A percentile compares a stretch with the other conserved stretches of the same genome.
Conservation (phyloP, 352 stramenopile genomes). For the Lagenidium sp. region DNA sequence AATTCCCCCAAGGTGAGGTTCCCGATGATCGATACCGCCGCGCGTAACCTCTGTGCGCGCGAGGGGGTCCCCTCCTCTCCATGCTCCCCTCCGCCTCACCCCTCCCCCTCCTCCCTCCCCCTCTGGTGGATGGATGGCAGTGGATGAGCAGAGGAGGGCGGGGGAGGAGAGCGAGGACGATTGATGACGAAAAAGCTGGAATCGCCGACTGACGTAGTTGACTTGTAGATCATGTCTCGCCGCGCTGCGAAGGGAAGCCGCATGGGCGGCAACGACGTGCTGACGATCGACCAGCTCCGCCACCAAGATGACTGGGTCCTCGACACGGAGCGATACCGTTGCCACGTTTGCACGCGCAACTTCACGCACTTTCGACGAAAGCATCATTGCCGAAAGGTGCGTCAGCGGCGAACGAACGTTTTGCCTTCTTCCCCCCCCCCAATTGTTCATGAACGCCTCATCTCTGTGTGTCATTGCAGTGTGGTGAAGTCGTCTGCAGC, state of each 20-base stretch:
- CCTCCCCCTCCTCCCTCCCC: not conserved
- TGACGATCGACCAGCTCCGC: constrained; percentile 82
- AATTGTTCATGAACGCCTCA: not conserved
- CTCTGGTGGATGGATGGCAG: not conserved
- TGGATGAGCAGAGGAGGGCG: too few relatives aligned
- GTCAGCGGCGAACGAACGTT: too few relatives aligned
- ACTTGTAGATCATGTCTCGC: constrained; percentile 48
- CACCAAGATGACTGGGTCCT: constrained; percentile 87
- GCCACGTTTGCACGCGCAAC: constrained; percentile 84
- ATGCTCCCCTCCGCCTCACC: not conserved
- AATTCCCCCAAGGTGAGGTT: too few relatives aligned
- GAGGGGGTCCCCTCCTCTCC: not conserved
- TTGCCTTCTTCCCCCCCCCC: not conserved
- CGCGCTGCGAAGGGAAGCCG: constrained; percentile 57
- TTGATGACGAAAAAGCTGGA: too few relatives aligned
- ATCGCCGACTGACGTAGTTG: constrained; percentile 6
- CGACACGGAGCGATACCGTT: constrained; percentile 81
- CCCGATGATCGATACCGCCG: too few relatives aligned
- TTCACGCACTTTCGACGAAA: constrained; percentile 86
- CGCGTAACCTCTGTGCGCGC: not conserved
- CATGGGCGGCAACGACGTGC: constrained; percentile 78
- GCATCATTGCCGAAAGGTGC: constrained; percentile 86
- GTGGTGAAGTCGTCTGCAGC: constrained; percentile 79
- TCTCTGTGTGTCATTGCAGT: constrained; percentile 23
- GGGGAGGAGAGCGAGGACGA: too few relatives aligned